Conservation (phyloP, 1,284 basidiomycete genomes). For the Phellopilus nigrolimitatus region DNA sequence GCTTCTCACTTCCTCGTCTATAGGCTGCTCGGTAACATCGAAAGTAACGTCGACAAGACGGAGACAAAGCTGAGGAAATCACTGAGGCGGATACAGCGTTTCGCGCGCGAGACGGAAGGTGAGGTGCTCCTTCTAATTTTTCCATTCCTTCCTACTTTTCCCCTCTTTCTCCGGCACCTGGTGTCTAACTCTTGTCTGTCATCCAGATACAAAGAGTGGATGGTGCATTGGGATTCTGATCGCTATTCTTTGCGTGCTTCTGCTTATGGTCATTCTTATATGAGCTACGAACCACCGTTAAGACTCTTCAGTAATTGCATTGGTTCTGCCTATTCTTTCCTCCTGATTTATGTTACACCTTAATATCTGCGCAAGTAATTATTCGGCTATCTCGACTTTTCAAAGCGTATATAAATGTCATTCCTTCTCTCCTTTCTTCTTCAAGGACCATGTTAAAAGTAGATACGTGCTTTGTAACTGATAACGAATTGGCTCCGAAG, state of each 20-base stretch:
- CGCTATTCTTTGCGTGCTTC: constrained; percentile 43
- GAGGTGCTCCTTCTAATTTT: constrained; percentile 16
- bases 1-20: constrained; percentile 3
- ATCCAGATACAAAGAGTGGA: constrained; percentile 63
- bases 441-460: no score
- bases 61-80: constrained; percentile 67
- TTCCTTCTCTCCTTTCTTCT: no score
- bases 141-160: background rate
- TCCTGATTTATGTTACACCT: no score
- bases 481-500: no score
- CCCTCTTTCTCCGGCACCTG: background rate
- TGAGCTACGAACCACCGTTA: constrained; percentile 26
- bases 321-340: background rate
- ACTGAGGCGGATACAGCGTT: constrained; percentile 71
- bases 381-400: no score
- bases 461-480: no score
- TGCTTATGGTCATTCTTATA: constrained; percentile 47
- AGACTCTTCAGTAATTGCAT: no score
- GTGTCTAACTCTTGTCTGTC: constrained; percentile 4
- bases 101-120: constrained; percentile 83
- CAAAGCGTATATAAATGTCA: no score
- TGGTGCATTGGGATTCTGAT: constrained; percentile 62
- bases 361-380: no score
- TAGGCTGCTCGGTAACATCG: constrained; percentile 83
- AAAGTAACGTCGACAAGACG: constrained; percentile 68